Percentiles rank a stretch among this genome's conserved stretches.
Evolutionary conservation across 2,329 filamentous ascomycete species (phyloP).

Genomic region (Penicillium sclerotigenum): DNA sequence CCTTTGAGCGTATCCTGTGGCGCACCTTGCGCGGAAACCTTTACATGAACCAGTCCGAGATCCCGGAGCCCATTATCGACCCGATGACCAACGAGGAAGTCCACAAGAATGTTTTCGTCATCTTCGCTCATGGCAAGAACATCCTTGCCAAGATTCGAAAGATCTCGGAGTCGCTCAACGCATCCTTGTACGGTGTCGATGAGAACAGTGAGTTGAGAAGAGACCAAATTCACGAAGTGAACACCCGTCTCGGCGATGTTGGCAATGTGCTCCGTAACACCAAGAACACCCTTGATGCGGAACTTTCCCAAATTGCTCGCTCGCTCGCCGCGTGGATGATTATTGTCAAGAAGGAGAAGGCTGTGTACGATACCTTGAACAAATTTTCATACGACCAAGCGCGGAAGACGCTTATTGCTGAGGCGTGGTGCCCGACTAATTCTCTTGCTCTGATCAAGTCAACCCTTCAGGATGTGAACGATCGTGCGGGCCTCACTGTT

Average conservation of each 20-base stretch:
- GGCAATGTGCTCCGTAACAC: slow-evolving; percentile 92
- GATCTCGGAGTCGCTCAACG: slow-evolving; percentile 95
- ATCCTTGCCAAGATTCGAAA: slow-evolving; percentile 98
- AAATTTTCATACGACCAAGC: slow-evolving; percentile 95
- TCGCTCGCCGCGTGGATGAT: slow-evolving; percentile 97
- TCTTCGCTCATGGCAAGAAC: slow-evolving; percentile 97
- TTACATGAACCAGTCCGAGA: slow-evolving; percentile 99
- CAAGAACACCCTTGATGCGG: slow-evolving; percentile 86
- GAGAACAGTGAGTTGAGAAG: slow-evolving; percentile 94
- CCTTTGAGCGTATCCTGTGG: slow-evolving; percentile 97
- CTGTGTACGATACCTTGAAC: slow-evolving; percentile 92
- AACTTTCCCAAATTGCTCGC: slow-evolving; percentile 88
- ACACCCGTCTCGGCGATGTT: slow-evolving; percentile 85
- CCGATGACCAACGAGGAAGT: slow-evolving; percentile 87
- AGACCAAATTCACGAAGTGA: slow-evolving; percentile 97
- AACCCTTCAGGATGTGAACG: slow-evolving; percentile 93
- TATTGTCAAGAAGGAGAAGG: slow-evolving; percentile 96
- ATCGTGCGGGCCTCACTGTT: slow-evolving; percentile 90
- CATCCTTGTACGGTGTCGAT: slow-evolving; percentile 93
- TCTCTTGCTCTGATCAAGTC: slow-evolving; percentile 85
- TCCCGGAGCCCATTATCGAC: slow-evolving; percentile 87
- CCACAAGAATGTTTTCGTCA: slow-evolving; percentile 98
- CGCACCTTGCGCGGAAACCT: slow-evolving; percentile 93
- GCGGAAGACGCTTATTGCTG: slow-evolving; percentile 91
- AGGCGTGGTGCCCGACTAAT: slow-evolving; percentile 95